These are phyloP conservation scores for Thermomucor indicae-seudaticae DNA, from an alignment of 371 early-diverging fungal species.

Conservation along the genomic window DNA sequence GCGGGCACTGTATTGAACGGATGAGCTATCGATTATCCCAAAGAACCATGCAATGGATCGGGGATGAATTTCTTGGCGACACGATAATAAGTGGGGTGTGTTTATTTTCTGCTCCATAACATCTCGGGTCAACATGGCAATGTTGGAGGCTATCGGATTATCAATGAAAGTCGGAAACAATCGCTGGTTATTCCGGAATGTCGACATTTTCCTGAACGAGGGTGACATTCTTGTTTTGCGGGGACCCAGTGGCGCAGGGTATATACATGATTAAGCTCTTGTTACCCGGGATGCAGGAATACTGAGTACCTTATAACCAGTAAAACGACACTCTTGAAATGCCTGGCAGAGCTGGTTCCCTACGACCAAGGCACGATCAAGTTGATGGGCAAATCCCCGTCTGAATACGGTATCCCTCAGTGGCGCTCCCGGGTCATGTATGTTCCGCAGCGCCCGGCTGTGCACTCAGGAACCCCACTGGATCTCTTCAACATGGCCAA, in stretches of 20 bases:
- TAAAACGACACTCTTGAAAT: constrained; percentile 83
- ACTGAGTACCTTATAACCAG: constrained; percentile 23
- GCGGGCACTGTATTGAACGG: too few relatives aligned
- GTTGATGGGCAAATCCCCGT: constrained; percentile 55
- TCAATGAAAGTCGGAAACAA: constrained; percentile 40
- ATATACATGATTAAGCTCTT: constrained; percentile 10
- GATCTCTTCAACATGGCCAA: constrained; percentile 62
- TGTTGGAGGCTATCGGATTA: constrained; percentile 29
- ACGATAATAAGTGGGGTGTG: too few relatives aligned
- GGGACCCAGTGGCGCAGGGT: constrained; percentile 78
- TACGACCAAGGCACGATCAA: constrained; percentile 59
- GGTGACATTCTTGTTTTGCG: constrained; percentile 60
- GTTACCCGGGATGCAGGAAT: constrained; percentile 3
- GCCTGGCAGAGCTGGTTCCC: constrained; percentile 71
- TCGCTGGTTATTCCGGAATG: constrained; percentile 58
- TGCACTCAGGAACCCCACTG: constrained; percentile 70
- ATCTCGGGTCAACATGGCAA: too few relatives aligned
- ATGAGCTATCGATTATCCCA: too few relatives aligned
- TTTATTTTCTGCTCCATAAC: too few relatives aligned
- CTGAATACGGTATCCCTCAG: constrained; percentile 59
- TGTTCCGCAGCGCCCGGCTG: constrained; percentile 80
- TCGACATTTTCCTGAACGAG: constrained; percentile 50
- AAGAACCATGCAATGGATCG: too few relatives aligned
- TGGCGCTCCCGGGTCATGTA: constrained; percentile 84
- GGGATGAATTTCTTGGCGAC: too few relatives aligned